Evolutionary conservation across 495 filamentous ascomycete genomes (phyloP), one percentile per base, ranked within the genome.

Genomic region (Neurospora hispaniola): DNA sequence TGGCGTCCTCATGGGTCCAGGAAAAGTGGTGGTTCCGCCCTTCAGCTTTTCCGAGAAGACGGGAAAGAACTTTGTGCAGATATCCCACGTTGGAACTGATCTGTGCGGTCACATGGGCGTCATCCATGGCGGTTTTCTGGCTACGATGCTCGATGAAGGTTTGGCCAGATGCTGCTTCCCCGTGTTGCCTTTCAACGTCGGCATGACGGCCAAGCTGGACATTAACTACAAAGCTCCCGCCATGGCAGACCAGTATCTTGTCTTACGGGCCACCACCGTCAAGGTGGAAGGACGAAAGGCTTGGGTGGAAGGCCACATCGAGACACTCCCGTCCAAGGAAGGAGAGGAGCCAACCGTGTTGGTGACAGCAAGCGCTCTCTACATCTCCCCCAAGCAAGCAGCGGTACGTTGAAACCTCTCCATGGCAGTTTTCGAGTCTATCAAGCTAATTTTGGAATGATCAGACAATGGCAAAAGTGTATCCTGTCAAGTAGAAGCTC

Each of bases 201-300:
- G 89, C 69, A 89, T 99, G 79, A 99, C 96, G 20, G 96, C 96
- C 44, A 96, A 91, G 77, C 80, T 99, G 77, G 96, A 92, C 71
- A 88, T 99, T 79, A 93, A 96, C 79, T 99, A 98, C 81, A 88
- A 90, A 74, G 87, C 86, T 42, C 96, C 96, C 16, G 90, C 90
- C 38, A 86, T 88, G 79, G 93, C 95, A 35, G 86, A 88, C n/a
- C 85, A 86, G 68, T 97, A 91, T 78, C 84, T 94, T 59, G 93
- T 96, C 35, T 81, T 99, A 66, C 87, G 87, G 71, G 96, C 93
- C 23, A 88, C 89, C 77, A 97, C 94, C 20, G 88, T 89, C 27
- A 96, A 92, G 84, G 92, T 94, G 10, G 95, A 98, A 79, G 96
- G 96, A 7, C 87, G 96, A 74, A 99, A 99, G 81, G 96, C 94